Evolutionary conservation across 768 basidiomycete species (phyloP).

Genomic region (Saitozyma sp.): DNA sequence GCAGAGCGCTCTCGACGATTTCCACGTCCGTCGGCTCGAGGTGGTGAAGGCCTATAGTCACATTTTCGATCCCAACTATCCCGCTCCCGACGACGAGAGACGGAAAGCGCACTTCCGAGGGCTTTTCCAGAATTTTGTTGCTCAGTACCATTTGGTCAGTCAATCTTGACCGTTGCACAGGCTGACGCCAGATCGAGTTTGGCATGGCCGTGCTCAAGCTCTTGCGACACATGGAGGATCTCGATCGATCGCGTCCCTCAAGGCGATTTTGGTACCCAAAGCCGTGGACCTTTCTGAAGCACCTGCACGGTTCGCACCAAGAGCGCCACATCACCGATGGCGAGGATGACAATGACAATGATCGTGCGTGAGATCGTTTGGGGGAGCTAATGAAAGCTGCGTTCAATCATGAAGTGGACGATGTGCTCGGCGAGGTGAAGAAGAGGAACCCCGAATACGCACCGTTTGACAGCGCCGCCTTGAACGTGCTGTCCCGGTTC

Average conservation of each 20-base stretch:
- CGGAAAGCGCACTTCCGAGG: slow-evolving; percentile 33
- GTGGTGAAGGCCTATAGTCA: slow-evolving; percentile 43
- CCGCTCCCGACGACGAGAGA: slow-evolving; percentile 13
- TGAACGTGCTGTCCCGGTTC: slow-evolving; percentile 32
- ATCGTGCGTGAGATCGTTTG: slow-evolving; percentile 9
- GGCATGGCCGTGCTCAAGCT: slow-evolving; percentile 28
- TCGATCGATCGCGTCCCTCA: slow-evolving; percentile 21
- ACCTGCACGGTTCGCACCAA: slow-evolving; percentile 22
- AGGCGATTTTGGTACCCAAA: slow-evolving; percentile 40
- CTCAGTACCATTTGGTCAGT: slow-evolving; percentile 44
- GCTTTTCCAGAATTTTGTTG: slow-evolving; percentile 46
- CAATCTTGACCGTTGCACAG: neutral
- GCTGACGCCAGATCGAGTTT: slow-evolving; percentile 41
- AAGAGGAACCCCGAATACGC: slow-evolving; percentile 45
- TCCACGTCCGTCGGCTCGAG: slow-evolving; percentile 18
- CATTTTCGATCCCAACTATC: slow-evolving; percentile 43
- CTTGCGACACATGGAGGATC: slow-evolving; percentile 31
- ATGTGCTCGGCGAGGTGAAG: slow-evolving; percentile 39
- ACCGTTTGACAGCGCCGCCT: slow-evolving; percentile 33
- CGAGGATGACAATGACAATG: slow-evolving; percentile 34
- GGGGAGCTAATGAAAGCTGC: slow-evolving; percentile 19
- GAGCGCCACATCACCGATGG: slow-evolving; percentile 28
- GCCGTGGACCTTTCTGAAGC: slow-evolving; percentile 14
- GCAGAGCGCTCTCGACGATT: slow-evolving; percentile 31
- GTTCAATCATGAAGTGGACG: slow-evolving; percentile 20